Evolutionary conservation across 1,284 basidiomycete genomes (phyloP).

Genomic region (Stereum hirsutum): DNA sequence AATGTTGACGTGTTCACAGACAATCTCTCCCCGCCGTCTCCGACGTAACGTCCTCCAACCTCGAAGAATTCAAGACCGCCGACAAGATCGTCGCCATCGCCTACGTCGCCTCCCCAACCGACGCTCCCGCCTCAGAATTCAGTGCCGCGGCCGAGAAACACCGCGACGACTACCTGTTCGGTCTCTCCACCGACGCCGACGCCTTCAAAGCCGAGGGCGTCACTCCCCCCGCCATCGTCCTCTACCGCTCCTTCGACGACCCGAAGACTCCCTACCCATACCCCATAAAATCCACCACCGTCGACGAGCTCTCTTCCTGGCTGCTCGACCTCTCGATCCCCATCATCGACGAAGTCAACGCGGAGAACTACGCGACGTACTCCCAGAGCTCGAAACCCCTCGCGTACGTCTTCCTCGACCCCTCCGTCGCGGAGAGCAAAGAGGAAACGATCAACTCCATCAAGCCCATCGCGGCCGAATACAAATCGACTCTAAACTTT

Average conservation of each 20-base stretch:
- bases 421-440: constrained; percentile 52
- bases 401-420: constrained; percentile 93
- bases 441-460: constrained; percentile 63
- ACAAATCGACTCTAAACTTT: constrained; percentile 91
- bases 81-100: constrained; percentile 92
- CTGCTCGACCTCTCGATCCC: constrained; percentile 82
- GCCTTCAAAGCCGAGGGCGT: constrained; percentile 68
- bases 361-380: constrained; percentile 91
- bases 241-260: constrained; percentile 94
- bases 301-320: constrained; percentile 68
- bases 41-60: constrained; percentile 65
- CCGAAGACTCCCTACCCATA: constrained; percentile 65
- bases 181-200: constrained; percentile 67
- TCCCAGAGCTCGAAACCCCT: constrained; percentile 80
- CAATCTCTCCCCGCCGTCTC: constrained; percentile 95
- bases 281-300: constrained; percentile 47
- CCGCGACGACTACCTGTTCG: constrained; percentile 93
- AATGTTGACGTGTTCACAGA: constrained; percentile 28
- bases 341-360: constrained; percentile 86
- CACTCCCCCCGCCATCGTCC: constrained; percentile 75
- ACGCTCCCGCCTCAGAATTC: constrained; percentile 67
- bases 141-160: constrained; percentile 74
- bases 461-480: constrained; percentile 69
- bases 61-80: constrained; percentile 80
- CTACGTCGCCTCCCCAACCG: constrained; percentile 66